Evolutionary conservation across 2,329 filamentous ascomycete species (phyloP).

Genomic region (Aspergillaceae sp.): DNA sequence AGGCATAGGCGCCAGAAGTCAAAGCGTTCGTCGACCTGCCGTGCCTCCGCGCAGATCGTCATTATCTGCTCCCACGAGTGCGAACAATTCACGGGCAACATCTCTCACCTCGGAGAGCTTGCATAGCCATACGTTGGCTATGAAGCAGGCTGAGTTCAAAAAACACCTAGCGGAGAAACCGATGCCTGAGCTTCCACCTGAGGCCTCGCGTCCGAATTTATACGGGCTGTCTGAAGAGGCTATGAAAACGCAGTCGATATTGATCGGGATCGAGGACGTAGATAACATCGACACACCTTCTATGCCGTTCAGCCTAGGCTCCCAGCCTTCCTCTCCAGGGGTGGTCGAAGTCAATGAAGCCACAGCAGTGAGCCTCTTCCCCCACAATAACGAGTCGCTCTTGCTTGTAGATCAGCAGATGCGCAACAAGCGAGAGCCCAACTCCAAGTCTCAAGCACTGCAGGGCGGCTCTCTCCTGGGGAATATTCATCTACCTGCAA

Average conservation of each 20-base stretch:
- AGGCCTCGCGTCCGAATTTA: slow-evolving; percentile 7
- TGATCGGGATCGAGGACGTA: slow-evolving; percentile 30
- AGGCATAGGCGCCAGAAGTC: slow-evolving; percentile 21
- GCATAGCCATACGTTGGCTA: slow-evolving; percentile 24
- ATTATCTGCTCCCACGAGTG: slow-evolving; percentile 40
- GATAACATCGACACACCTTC: slow-evolving; percentile 40
- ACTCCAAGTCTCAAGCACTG: background rate
- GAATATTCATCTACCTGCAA: slow-evolving; percentile 36
- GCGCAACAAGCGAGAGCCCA: background rate
- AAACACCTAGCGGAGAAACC: slow-evolving; percentile 13
- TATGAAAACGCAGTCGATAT: slow-evolving; percentile 30
- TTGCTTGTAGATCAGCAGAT: slow-evolving; percentile 52
- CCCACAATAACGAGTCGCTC: slow-evolving; percentile 56
- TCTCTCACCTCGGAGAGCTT: slow-evolving; percentile 39
- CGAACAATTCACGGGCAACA: slow-evolving; percentile 35
- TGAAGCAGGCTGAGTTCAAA: slow-evolving; percentile 21
- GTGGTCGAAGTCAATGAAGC: slow-evolving; percentile 53
- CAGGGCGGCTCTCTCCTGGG: too few relatives aligned
- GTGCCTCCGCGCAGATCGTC: slow-evolving; percentile 37
- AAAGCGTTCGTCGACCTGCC: slow-evolving; percentile 19
- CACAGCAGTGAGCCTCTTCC: slow-evolving; percentile 51
- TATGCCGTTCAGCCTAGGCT: slow-evolving; percentile 41
- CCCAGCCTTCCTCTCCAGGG: slow-evolving; percentile 42
- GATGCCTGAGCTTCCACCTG: slow-evolving; percentile 14
- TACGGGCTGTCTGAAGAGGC: slow-evolving; percentile 11